Percentiles rank a stretch among this genome's conserved stretches.
phyloP scores from a whole-genome alignment of 805 yeast genomes.

The Ogataea paradorogensis region DNA sequence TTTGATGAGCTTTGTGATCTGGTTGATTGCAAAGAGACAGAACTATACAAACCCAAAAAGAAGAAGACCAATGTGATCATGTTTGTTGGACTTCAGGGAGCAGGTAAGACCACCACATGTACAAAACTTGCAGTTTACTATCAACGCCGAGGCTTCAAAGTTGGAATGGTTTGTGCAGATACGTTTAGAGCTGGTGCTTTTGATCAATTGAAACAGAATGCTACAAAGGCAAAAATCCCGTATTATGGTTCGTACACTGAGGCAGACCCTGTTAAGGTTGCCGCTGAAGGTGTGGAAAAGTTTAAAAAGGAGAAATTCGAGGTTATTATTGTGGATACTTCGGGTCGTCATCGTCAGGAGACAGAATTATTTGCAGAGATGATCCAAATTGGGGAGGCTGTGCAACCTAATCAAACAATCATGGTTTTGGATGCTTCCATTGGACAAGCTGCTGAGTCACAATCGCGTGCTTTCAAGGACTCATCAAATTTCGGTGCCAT shows the following conservation, averaged over 20 bases:
- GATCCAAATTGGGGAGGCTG: constrained; percentile 87
- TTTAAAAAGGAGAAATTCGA: constrained; percentile 91
- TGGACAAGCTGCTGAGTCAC: constrained; percentile 97
- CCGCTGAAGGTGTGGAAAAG: constrained; percentile 86
- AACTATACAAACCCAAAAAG: constrained; percentile 76
- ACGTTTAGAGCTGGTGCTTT: constrained; percentile 99
- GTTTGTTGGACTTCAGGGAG: constrained; percentile 99
- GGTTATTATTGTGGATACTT: constrained; percentile 92
- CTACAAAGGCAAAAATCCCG: constrained; percentile 91
- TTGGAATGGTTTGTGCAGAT: constrained; percentile 97
- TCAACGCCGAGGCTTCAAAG: constrained; percentile 89
- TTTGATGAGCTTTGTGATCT: constrained; percentile 87
- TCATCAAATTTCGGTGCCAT: constrained; percentile 93
- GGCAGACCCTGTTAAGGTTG: constrained; percentile 91
- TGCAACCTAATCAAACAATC: constrained; percentile 91
- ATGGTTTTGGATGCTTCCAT: constrained; percentile 97
- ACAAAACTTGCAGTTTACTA: constrained; percentile 94
- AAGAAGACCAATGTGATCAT: constrained; percentile 76
- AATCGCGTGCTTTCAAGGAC: constrained; percentile 91
- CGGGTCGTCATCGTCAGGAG: constrained; percentile 97
- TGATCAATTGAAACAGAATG: constrained; percentile 96
- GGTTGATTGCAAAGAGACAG: constrained; percentile 61
- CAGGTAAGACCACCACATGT: constrained; percentile 98
- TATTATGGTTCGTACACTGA: constrained; percentile 94
- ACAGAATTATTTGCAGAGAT: constrained; percentile 87